These are phyloP conservation scores for Elsinoe ampelina DNA, from an alignment of 2,329 filamentous ascomycete genomes.

Conservation along the genomic window DNA sequence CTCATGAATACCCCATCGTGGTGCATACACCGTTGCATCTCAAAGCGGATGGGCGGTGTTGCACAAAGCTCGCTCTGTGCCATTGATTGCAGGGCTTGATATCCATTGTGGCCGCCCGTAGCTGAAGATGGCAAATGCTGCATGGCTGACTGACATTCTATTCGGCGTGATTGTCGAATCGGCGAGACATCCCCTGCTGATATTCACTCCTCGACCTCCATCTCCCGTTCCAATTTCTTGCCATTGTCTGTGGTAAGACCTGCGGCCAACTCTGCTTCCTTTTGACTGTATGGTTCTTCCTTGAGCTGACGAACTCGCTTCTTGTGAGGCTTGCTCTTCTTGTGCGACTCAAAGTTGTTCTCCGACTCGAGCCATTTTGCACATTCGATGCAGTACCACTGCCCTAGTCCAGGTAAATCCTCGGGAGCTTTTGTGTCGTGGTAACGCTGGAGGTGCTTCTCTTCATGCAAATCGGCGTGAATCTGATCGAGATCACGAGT, in stretches of 20 bases:
- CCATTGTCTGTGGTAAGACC: constrained; percentile 65
- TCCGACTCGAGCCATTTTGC: constrained; percentile 94
- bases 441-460: constrained; percentile 71
- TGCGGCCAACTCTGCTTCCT: constrained; percentile 71
- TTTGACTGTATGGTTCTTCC: constrained; percentile 78
- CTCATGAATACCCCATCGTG: too few relatives aligned
- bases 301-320: constrained; percentile 75
- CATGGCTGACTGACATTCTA: too few relatives aligned
- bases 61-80: too few relatives aligned
- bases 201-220: constrained; percentile 21
- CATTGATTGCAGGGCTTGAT: too few relatives aligned
- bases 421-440: constrained; percentile 70
- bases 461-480: constrained; percentile 66
- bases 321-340: constrained; percentile 87
- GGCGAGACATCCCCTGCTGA: too few relatives aligned
- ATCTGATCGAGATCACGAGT: constrained; percentile 86
- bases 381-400: constrained; percentile 83
- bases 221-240: constrained; percentile 22
- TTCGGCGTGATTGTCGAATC: too few relatives aligned
- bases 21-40: too few relatives aligned
- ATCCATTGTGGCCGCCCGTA: too few relatives aligned
- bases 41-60: too few relatives aligned
- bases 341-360: constrained; percentile 63
- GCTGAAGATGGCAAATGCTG: too few relatives aligned
- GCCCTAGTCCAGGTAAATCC: constrained; percentile 78